Conservation (phyloP, 2,329 filamentous ascomycete genomes). For the Microsporum canis region DNA sequence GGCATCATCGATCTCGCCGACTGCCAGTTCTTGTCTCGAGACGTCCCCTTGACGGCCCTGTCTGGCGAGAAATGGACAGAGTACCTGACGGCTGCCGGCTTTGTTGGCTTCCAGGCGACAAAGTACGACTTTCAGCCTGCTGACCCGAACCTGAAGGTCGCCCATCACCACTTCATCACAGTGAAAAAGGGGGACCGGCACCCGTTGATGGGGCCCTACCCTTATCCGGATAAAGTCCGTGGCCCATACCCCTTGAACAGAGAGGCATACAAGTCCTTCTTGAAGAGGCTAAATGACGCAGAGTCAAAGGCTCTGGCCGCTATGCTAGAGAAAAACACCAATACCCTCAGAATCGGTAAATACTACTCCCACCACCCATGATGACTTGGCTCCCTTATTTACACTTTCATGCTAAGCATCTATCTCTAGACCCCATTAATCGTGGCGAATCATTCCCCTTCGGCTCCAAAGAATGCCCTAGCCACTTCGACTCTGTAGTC, state of each 20-base stretch:
- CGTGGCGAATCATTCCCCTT: not conserved
- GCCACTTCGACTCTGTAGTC: slow-evolving; percentile 6
- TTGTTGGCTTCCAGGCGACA: not conserved
- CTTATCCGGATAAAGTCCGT: not conserved
- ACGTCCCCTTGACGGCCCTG: not conserved
- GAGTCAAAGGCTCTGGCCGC: not conserved
- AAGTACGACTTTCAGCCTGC: not conserved
- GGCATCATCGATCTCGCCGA: slow-evolving; percentile 1
- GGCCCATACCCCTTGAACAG: not conserved
- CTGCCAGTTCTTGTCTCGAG: not conserved
- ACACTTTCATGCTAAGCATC: not conserved
- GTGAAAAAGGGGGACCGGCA: not conserved
- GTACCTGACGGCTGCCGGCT: not conserved
- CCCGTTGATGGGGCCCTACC: not conserved
- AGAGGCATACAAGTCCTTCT: not conserved
- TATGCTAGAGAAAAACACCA: not conserved
- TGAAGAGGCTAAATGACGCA: not conserved
- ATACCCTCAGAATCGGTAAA: not conserved
- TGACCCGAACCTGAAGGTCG: not conserved
- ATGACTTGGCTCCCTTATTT: not conserved
- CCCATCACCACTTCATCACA: not conserved
- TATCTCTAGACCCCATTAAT: not conserved
- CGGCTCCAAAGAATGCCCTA: not conserved
- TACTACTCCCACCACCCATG: not conserved
- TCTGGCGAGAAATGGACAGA: not conserved